Percentiles rank a stretch among this genome's conserved stretches.
Conservation (phyloP, 1,284 basidiomycete genomes). For the Melampsora americana region DNA sequence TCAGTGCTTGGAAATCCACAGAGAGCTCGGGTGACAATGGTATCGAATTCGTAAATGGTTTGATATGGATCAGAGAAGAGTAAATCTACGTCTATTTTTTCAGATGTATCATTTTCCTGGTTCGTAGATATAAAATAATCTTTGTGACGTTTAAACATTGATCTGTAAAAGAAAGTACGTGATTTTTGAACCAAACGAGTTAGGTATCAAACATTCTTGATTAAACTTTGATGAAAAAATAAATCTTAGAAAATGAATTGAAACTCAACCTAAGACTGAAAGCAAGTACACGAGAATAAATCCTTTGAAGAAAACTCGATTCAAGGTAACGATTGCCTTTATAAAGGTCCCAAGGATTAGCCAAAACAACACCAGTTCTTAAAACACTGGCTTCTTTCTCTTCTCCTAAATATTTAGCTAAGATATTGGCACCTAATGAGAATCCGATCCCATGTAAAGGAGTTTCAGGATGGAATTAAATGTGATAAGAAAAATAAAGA, state of each 20-base stretch:
- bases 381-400: conserved; percentile 75
- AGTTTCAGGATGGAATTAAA: conserved; percentile 68
- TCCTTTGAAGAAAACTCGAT: conserved; percentile 40
- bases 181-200: too few relatives aligned
- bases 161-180: conserved; percentile 47
- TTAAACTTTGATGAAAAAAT: too few relatives aligned
- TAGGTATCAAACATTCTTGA: too few relatives aligned
- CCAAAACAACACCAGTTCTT: conserved; percentile 70
- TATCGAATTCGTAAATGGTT: conserved; percentile 57
- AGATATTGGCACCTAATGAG: conserved; percentile 86
- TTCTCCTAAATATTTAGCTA: conserved; percentile 87
- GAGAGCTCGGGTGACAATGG: conserved; percentile 66
- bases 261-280: conserved; percentile 47
- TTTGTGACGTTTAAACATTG: conserved; percentile 65
- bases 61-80: conserved; percentile 48
- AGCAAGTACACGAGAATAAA: conserved; percentile 51
- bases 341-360: conserved; percentile 69
- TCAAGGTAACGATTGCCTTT: conserved; percentile 49
- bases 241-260: too few relatives aligned
- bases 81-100: conserved; percentile 47
- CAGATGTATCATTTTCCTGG: neutral
- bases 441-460: conserved; percentile 84
- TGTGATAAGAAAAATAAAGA: conserved; percentile 73
- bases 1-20: conserved; percentile 73
- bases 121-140: conserved; percentile 12